Base-by-base conservation (phyloP, 140 eudicot species). In the Oenanthe javanica region DNA sequence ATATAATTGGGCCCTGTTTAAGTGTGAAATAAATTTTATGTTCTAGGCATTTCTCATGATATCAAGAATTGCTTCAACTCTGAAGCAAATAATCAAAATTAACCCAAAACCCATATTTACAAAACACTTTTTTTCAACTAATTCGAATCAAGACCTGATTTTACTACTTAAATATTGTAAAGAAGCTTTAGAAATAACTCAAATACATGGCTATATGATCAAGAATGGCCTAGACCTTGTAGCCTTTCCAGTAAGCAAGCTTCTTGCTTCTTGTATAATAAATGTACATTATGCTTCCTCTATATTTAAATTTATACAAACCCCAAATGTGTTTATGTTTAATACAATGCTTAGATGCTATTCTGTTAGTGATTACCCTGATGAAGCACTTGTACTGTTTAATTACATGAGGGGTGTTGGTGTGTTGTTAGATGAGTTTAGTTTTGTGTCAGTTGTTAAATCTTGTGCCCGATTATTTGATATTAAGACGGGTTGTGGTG, bases 401-500 rank as follows among this genome's bases (percentile, higher is more conserved):
- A 80, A 72, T 72, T 51, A 49, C 49, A 77, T 83, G 86, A 83
- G 86, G 82, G 57, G 40, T 69, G 63, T 47, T 7, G 75, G 70
- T 82, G 45, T 85, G 42, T 6, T 31, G 38, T 66, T 84, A 21
- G 88, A 91, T 75, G 85, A 87, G 79, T 91, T 89, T 76, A 79
- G 91, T 0, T 85, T 76, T 21, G 84, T 89, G 18, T 82, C 85
- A 23, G 74, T 83, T 49, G 77, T 91, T 81, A 89, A 87, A 82
- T 85, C 93, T 43, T 91, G 89, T 84, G 83, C 91, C 49, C 84
- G 87, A 77, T 70, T 84, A 42, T 55, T 64, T 12, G 87, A 75
- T 25, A 63, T 85, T 81, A 42, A 77, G 80, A 51, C 79, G 10
- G 93, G 96, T 16, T 76, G 80, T 66, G 87, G 84, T 73, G 81